Base-by-base conservation (phyloP, 805 yeast species). In the Ogataea polymorpha region DNA sequence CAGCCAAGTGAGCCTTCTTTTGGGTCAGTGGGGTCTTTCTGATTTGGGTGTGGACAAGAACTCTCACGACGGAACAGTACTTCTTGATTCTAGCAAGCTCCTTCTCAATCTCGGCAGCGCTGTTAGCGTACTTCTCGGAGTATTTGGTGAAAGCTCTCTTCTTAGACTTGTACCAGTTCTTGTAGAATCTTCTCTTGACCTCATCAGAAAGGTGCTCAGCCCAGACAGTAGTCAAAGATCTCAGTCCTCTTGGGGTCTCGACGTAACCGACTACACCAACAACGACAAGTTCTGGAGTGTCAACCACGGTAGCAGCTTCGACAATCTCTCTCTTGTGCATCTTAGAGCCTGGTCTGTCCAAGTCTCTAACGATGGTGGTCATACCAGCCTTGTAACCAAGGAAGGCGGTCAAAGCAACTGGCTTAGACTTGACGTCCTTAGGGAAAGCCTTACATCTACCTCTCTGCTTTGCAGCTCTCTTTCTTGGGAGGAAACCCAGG, bases 281-380 rank as follows among this genome's bases (percentile, higher is more conserved):
- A 71, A 93, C 84, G 69, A 93, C 98, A 68, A 93, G 74, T 71
- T 96, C 96, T 72, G 99, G 99, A 66, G 99, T 86, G 82, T 93
- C 99, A 62, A 93, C 96, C 66, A 93, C 95, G 63, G 98, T 80
- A 72, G 93, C 96, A 66, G 99, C 99, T 83, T 93, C 99, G 59
- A 93, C 99, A 63, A 93, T 82, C 81, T 93, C 99, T 78, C 98
- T 95, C 95, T 93, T 93, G 96, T 93, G 97, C 96, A 91, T 89
- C 83, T 93, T 93, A 71, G 99, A 93, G 74, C 99, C 99, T 78
- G 99, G 99, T 80, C 98, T 86, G 91, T 93, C 97, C 71, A 93
- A 85, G 79, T 93, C 99, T 81, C 99, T 90, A 70, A 93, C 99
- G 65, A 89, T 88, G 77, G 99, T 93, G 77, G 99, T 83, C 99